These are phyloP conservation scores for Thymus quinquecostatus DNA, from an alignment of 257 asterid species.

Conservation along the genomic window DNA sequence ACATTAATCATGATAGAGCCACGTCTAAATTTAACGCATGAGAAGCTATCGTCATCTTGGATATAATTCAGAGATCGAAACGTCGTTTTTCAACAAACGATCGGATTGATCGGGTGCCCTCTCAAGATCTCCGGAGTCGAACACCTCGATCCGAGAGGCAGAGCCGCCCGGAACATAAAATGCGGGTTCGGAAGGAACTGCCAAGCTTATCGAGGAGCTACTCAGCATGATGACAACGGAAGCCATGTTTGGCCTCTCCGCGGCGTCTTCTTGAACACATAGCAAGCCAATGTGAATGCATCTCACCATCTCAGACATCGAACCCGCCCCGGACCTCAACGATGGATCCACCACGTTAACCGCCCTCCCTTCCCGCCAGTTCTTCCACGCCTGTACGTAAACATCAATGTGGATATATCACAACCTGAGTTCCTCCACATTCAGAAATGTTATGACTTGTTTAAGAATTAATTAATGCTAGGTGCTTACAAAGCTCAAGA, in stretches of 20 bases:
- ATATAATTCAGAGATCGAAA: constrained; percentile 23
- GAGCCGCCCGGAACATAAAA: background rate
- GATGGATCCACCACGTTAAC: constrained; percentile 34
- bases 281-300: constrained; percentile 47
- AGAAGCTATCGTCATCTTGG: constrained; percentile 28
- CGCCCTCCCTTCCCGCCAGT: constrained; percentile 36
- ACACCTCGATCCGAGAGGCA: background rate
- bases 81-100: constrained; percentile 27
- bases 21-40: too few relatives aligned
- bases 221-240: constrained; percentile 40
- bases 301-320: constrained; percentile 31
- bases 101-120: constrained; percentile 1
- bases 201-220: constrained; percentile 30
- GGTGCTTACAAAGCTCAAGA: constrained; percentile 39
- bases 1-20: too few relatives aligned
- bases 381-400: constrained; percentile 41
- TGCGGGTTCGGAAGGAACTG: constrained; percentile 40
- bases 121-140: background rate
- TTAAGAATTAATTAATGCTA: too few relatives aligned
- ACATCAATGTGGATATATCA: background rate
- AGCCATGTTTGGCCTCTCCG: constrained; percentile 44
- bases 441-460: too few relatives aligned
- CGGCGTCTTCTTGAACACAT: constrained; percentile 39
- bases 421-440: background rate
- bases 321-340: constrained; percentile 25